Base-by-base conservation (phyloP, 805 yeast species). In the Lipomyces yamanashiensis region DNA sequence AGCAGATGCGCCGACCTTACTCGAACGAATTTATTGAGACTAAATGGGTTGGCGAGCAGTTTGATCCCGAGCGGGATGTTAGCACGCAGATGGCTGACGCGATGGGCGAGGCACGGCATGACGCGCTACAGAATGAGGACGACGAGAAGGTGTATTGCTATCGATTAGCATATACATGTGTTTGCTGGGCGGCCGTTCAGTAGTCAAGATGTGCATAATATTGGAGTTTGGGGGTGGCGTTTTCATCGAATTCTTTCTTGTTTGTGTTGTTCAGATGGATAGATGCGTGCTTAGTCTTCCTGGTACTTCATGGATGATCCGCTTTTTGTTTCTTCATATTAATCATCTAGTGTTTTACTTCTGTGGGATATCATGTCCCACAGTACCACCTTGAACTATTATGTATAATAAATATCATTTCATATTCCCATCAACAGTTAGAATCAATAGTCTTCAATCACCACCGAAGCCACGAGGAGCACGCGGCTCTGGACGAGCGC, bases 61-160 rank as follows among this genome's bases (percentile, higher is more conserved):
- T 21, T 41, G 57, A 53, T 23, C 57, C 48, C 12, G 12, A 36
- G 21, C 2, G 7, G 4, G 57, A 41, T 28, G 15, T 53, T 21
- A 28, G 41, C 23, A 15, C 17, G 43, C 57, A 53, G 23, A 33
- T 53, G 13, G n/a, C 44, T 37, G 19, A 17, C 15, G 57, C 57
- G 7, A 53, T 53, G 57, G 48, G 23, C 28, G 57, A 53, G 41
- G 36, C 57, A 13, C 37, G 34, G 12, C 6, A 19, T 21, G 47
- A 53, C 15, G 44, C 36, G 15, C 7, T 41, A 12, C 40, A 41
- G 17, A 36, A 12, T 5, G 57, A 39, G 37, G 48, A 40, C 9
- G 48, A 8, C 2, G 57, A 53, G 37, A 53, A 41, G 34, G 57
- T 41, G 21, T 53, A 53, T 12, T 53, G 57, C 48, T 53, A 53